Percentiles rank a stretch among this genome's conserved stretches.
Conservation (phyloP, 768 basidiomycete species). For the Rhodotorula diobovata region DNA sequence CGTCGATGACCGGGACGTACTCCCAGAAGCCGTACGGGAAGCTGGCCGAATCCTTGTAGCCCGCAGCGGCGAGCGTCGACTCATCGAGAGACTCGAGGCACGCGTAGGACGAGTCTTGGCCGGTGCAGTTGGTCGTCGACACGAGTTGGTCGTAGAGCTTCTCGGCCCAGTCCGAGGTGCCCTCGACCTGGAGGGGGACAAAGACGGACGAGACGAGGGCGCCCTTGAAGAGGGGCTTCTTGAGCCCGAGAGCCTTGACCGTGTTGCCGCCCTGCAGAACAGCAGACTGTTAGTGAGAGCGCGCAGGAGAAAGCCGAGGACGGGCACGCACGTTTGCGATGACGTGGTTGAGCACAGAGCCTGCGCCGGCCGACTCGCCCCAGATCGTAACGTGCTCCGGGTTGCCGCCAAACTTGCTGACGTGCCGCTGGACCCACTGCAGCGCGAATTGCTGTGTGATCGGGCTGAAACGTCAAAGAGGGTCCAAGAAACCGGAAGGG, state of each 20-base stretch:
- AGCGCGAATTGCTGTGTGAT: conserved; percentile 49
- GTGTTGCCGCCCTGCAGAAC: neutral
- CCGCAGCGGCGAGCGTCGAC: no score
- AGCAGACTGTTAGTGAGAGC: no score
- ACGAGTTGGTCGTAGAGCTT: no score
- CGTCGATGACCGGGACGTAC: neutral
- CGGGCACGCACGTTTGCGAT: no score
- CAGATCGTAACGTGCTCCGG: conserved; percentile 3
- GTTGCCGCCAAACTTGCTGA: conserved; percentile 13
- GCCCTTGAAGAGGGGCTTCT: neutral
- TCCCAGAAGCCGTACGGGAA: neutral
- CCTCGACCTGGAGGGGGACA: neutral
- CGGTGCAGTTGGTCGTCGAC: no score
- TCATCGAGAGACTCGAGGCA: no score
- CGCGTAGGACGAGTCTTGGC: no score
- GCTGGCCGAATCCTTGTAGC: no score
- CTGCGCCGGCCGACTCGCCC: conserved; percentile 3
- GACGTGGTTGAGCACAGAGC: neutral
- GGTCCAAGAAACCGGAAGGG: no score
- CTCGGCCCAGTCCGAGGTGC: neutral
- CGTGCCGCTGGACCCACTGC: conserved; percentile 55
- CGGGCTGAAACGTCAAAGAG: no score
- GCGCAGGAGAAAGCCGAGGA: no score
- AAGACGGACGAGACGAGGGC: neutral
- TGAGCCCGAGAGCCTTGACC: neutral